Conservation (phyloP, 257 asterid genomes). For the Datura wrightii region DNA sequence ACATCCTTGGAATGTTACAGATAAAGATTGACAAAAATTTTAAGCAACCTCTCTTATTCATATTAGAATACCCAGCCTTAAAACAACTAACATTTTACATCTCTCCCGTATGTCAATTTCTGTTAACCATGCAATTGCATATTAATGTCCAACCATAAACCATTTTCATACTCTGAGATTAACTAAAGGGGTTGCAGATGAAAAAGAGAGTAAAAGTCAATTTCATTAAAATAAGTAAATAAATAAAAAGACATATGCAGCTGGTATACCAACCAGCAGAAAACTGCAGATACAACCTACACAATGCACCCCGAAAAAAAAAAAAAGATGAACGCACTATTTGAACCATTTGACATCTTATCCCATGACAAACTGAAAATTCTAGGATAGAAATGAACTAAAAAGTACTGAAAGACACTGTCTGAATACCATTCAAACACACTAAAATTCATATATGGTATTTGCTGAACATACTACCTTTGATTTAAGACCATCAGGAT, state of each 20-base stretch:
- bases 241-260: not conserved
- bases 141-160: not conserved
- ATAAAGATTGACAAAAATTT: not conserved
- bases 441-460: not conserved
- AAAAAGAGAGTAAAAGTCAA: not conserved
- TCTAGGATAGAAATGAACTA: not conserved
- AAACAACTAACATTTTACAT: not conserved
- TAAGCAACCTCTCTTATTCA: not conserved
- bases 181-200: slow-evolving; percentile 2
- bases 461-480: not conserved
- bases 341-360: not conserved
- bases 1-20: not conserved
- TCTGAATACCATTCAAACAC: not conserved
- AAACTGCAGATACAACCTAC: not conserved
- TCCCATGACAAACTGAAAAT: not conserved
- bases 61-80: not conserved
- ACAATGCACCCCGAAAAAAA: not conserved
- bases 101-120: not conserved
- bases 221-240: not conserved
- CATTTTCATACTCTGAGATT: not conserved
- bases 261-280: not conserved
- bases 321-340: not conserved
- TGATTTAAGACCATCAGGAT: not conserved
- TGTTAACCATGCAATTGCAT: not conserved
- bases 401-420: not conserved